Conservation (phyloP, 768 basidiomycete genomes). For the Lenzites betulinus region DNA sequence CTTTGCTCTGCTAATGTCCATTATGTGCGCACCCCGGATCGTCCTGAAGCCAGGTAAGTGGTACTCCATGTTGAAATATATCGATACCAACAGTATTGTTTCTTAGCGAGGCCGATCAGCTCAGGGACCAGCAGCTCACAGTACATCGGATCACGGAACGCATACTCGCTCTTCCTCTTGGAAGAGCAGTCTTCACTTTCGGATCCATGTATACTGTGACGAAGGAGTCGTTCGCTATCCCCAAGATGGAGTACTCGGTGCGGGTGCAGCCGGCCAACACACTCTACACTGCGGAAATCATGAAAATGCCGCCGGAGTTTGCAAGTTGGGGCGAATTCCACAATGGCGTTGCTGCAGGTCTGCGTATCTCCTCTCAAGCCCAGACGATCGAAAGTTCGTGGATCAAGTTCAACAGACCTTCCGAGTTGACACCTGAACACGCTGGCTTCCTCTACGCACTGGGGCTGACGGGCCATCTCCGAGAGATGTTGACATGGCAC, state of each 20-base stretch:
- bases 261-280: constrained; percentile 74
- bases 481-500: constrained; percentile 91
- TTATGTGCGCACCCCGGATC: constrained; percentile 62
- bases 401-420: constrained; percentile 95
- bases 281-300: constrained; percentile 62
- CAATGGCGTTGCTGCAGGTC: constrained; percentile 91
- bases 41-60: constrained; percentile 69
- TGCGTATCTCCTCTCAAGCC: constrained; percentile 79
- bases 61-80: background rate
- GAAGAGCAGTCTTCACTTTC: constrained; percentile 91
- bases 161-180: constrained; percentile 87
- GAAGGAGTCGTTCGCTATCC: constrained; percentile 76
- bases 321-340: constrained; percentile 96
- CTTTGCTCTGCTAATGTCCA: constrained; percentile 77
- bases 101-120: constrained; percentile 81
- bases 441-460: constrained; percentile 96
- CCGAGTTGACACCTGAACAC: constrained; percentile 87
- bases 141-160: constrained; percentile 81
- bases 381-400: constrained; percentile 86
- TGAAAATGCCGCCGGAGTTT: constrained; percentile 73
- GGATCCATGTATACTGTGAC: constrained; percentile 76
- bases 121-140: constrained; percentile 81
- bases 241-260: constrained; percentile 76
- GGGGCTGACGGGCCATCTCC: constrained; percentile 89
- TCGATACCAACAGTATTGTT: background rate